Base-by-base conservation (phyloP, 2,329 filamentous ascomycete species). In the Diaporthe australafricana region DNA sequence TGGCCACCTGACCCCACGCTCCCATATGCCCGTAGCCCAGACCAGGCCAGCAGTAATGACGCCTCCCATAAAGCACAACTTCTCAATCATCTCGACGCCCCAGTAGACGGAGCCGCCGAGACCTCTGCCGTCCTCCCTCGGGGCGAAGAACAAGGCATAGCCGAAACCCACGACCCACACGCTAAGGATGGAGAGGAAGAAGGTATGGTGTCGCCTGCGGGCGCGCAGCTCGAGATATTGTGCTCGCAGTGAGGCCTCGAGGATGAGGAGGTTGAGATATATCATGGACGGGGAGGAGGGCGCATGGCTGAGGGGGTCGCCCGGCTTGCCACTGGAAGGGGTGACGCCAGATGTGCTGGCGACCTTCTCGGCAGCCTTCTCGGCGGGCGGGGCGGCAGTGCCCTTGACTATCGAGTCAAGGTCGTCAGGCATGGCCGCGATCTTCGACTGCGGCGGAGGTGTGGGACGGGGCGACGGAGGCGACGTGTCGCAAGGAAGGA, bases 11-110 rank as follows among this genome's bases (percentile, higher is more conserved):
- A 99, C 92, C 40, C 96, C 96, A 70, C 96, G 90, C 79, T 98
- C 96, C 93, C 96, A 99, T 81, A 98, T 95, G 35, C 96, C 96
- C 0, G 96, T 98, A 20, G 91, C 95, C 94, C 95, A 98, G 76
- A 98, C 92, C 45, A 99, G 86, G 53, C 95, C 87, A 45, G 90
- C 93, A 0, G 95, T 98, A 72, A 98, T 92, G 72, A 97, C 88
- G 57, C 96, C 96, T 30, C 94, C 95, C 83, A 97, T 93, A 79
- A 98, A 93, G 78, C 94, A 96, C 68, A 99, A 90, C 81, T 96
- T 97, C 83, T 98, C 94, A 9, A 90, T 89, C 80, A 93, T 94
- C 78, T 98, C 96, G 4, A 98, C 90, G 35, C 97, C 92, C 96
- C 96, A 98, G 87, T 99, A 99, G 68, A 98, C 94, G 17, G 93